Evolutionary conservation across 2,329 filamentous ascomycete genomes (phyloP).

Genomic region (Claviceps pazoutovae): DNA sequence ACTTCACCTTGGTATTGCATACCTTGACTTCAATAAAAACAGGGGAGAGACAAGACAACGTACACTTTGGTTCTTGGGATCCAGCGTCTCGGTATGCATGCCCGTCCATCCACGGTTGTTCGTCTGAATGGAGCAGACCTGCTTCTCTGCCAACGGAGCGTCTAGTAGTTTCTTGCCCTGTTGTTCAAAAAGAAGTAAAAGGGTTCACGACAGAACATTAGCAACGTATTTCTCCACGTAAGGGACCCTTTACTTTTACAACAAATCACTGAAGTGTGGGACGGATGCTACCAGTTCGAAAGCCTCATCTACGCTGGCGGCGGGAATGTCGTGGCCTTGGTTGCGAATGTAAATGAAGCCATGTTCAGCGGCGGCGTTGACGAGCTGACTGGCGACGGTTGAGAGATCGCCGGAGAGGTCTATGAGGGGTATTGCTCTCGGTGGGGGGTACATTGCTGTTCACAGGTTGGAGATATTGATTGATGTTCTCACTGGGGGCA

Average conservation of each 20-base stretch:
- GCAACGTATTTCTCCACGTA: too few relatives aligned
- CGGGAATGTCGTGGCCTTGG: conserved; percentile 52
- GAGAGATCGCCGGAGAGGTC: conserved; percentile 51
- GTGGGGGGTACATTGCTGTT: conserved; percentile 10
- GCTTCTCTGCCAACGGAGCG: conserved; percentile 57
- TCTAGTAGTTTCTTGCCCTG: conserved; percentile 58
- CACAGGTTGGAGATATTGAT: neutral
- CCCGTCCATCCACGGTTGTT: conserved; percentile 82
- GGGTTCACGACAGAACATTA: too few relatives aligned
- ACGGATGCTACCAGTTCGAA: conserved; percentile 55
- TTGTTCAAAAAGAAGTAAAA: neutral
- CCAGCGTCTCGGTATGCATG: conserved; percentile 78
- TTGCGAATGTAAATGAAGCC: conserved; percentile 87
- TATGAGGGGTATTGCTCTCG: conserved; percentile 60
- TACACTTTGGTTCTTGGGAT: conserved; percentile 70
- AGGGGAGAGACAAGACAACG: conserved; percentile 9
- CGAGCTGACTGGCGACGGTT: conserved; percentile 51
- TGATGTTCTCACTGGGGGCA: too few relatives aligned
- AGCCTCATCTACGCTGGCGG: conserved; percentile 50
- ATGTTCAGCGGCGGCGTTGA: conserved; percentile 67
- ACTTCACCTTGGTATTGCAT: too few relatives aligned
- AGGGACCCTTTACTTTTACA: too few relatives aligned
- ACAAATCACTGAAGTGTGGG: neutral
- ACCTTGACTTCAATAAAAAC: too few relatives aligned
- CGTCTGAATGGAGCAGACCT: conserved; percentile 57